phyloP scores from a whole-genome alignment of 2,329 filamentous ascomycete genomes.

The Ambrosiella cleistominuta region DNA sequence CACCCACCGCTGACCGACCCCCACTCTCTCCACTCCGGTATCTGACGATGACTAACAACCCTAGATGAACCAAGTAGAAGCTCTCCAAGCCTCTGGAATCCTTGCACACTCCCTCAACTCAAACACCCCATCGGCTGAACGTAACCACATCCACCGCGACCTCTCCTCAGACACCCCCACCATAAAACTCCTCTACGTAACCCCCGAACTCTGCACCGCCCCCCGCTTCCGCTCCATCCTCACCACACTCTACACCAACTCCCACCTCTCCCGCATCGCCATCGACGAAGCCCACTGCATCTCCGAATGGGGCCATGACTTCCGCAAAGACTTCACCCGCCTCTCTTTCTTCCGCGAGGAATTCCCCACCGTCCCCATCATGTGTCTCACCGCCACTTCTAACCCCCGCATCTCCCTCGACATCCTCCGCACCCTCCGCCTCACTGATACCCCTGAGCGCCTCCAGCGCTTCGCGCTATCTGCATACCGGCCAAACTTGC shows the following conservation, averaged over 20 bases:
- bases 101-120: conserved; percentile 76
- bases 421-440: conserved; percentile 55
- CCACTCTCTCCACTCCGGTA: neutral
- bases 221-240: conserved; percentile 62
- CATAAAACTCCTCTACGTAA: conserved; percentile 77
- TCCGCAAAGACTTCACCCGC: conserved; percentile 78
- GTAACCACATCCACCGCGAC: conserved; percentile 55
- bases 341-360: conserved; percentile 70
- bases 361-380: conserved; percentile 74
- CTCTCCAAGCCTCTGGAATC: conserved; percentile 56
- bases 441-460: conserved; percentile 40
- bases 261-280: conserved; percentile 71
- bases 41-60: neutral
- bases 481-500: conserved; percentile 67
- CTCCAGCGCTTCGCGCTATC: conserved; percentile 67
- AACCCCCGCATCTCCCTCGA: conserved; percentile 67
- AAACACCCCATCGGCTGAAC: conserved; percentile 49
- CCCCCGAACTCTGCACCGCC: conserved; percentile 69
- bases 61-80: conserved; percentile 80
- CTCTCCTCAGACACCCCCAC: conserved; percentile 74
- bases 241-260: conserved; percentile 56
- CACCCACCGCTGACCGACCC: neutral
- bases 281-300: conserved; percentile 96
- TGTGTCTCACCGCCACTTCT: conserved; percentile 83
- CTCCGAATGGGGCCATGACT: conserved; percentile 96